Percentiles rank a stretch among this genome's conserved stretches.
Evolutionary conservation across 2,329 filamentous ascomycete species (phyloP).

Genomic region (Hypoxylon sp.): DNA sequence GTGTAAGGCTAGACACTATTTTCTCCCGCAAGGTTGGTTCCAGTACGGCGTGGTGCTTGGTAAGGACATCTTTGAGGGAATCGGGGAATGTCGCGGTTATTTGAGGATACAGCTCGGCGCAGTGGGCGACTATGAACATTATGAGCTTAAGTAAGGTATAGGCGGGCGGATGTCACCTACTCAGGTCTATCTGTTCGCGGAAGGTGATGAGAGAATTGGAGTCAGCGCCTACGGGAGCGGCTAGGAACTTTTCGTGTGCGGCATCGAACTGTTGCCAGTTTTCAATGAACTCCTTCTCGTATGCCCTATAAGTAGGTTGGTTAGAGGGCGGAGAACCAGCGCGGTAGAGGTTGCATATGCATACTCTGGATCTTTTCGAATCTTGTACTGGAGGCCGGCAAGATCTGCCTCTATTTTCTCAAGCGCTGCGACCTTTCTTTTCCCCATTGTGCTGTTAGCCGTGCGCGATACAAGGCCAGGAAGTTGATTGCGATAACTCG

Average conservation of each 20-base stretch:
- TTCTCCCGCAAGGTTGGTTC: constrained; percentile 92
- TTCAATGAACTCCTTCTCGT: constrained; percentile 88
- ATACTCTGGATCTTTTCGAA: constrained; percentile 85
- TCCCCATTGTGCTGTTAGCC: constrained; percentile 71
- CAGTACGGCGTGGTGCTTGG: constrained; percentile 84
- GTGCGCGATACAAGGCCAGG: background rate
- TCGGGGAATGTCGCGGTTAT: constrained; percentile 83
- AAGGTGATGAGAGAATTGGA: constrained; percentile 86
- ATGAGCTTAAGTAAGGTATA: constrained; percentile 17
- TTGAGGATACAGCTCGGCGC: constrained; percentile 91
- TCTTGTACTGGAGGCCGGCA: constrained; percentile 92
- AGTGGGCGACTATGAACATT: constrained; percentile 76
- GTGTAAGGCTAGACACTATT: constrained; percentile 89
- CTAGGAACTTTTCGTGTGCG: constrained; percentile 91
- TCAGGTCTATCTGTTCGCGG: constrained; percentile 91
- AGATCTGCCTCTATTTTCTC: constrained; percentile 96
- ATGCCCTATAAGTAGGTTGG: constrained; percentile 71
- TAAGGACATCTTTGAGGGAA: constrained; percentile 85
- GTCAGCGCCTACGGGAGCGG: constrained; percentile 83
- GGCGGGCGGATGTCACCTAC: constrained; percentile 21
- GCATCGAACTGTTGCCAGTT: constrained; percentile 94
- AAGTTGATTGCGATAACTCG: background rate
- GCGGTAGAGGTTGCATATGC: constrained; percentile 49
- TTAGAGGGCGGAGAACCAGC: constrained; percentile 7
- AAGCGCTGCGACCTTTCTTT: constrained; percentile 90